Percentiles rank a stretch among this genome's conserved stretches.
phyloP scores from a whole-genome alignment of 371 early-diverging fungal species.

The Capniomyces stellatus region DNA sequence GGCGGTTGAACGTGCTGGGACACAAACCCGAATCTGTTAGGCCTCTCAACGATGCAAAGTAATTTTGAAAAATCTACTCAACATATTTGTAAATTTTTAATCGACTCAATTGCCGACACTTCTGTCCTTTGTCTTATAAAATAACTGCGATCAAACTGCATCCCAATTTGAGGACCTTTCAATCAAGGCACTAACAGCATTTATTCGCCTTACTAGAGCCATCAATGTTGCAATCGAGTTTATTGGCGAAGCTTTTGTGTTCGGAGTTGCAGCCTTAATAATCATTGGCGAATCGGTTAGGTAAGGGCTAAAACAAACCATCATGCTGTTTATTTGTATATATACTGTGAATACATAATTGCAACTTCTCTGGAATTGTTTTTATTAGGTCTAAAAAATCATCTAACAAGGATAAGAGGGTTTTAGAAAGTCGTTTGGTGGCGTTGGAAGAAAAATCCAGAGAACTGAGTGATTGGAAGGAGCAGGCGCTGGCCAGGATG shows the following conservation, averaged over 20 bases:
- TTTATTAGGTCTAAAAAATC: background rate
- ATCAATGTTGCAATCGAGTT: slow-evolving; percentile 79
- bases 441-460: background rate
- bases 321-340: background rate
- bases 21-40: slow-evolving; percentile 60
- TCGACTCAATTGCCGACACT: no score
- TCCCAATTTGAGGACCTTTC: background rate
- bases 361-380: background rate
- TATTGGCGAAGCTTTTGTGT: slow-evolving; percentile 66
- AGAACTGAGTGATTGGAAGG: background rate
- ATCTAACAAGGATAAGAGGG: background rate
- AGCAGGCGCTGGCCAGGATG: background rate
- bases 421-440: background rate
- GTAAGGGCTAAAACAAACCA: background rate
- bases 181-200: no score
- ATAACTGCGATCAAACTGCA: background rate
- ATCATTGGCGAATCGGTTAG: slow-evolving; percentile 48
- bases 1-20: slow-evolving; percentile 65
- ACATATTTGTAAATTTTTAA: background rate
- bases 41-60: slow-evolving; percentile 53
- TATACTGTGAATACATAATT: background rate
- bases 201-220: slow-evolving; percentile 48
- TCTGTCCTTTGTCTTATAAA: no score
- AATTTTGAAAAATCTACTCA: background rate
- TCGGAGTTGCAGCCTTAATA: slow-evolving; percentile 59